Base-by-base conservation (phyloP, 2,329 filamentous ascomycete genomes). In the Fusarium nodosum region DNA sequence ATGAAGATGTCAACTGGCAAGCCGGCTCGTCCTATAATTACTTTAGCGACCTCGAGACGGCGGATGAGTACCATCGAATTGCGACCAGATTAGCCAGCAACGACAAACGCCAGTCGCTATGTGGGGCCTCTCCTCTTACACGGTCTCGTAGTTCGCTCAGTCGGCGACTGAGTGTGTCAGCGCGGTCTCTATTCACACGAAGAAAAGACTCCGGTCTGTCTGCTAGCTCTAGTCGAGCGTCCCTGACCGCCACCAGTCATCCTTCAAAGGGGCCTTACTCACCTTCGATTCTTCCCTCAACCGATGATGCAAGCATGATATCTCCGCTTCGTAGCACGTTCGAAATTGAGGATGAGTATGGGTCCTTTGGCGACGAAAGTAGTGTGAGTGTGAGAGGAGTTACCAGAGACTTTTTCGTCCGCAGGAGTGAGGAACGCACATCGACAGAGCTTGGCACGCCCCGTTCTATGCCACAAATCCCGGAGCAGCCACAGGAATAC, bases 21-120 rank as follows among this genome's bases (percentile, higher is more conserved):
- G 52, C 56, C 22, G 64, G 66, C 26, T 57, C 50, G 24, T 69
- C 59, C 16, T 70, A 75, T 51, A 74, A 68, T 45, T 74, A 77
- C 41, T 77, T 78, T 22, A 76, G 70, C 51, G 78, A 80, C 55
- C 65, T 63, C 22, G 74, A 74, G 50, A 74, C 75, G 7, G 75
- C 78, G 4, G 75, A 74, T 44, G 79, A 80, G 42, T 81, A 81
- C 33, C 79, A 81, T 57, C 74, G 73, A 11, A 75, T 81, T 50
- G 73, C 78, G 18, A 73, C 73, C 20, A 74, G 76, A 52, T 69
- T 81, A 28, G 79, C 79, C 20, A 69, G 66, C 46, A 64, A 67
- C 47, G 72, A 72, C 57, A 73, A 65, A 47, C 73, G 68, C 15
- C 62, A 75, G 24, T 68, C 66, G 15, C 55, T 65, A n/a, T 64